Conservation (phyloP, 768 basidiomycete species). For the Kwoniella newhampshirensis region DNA sequence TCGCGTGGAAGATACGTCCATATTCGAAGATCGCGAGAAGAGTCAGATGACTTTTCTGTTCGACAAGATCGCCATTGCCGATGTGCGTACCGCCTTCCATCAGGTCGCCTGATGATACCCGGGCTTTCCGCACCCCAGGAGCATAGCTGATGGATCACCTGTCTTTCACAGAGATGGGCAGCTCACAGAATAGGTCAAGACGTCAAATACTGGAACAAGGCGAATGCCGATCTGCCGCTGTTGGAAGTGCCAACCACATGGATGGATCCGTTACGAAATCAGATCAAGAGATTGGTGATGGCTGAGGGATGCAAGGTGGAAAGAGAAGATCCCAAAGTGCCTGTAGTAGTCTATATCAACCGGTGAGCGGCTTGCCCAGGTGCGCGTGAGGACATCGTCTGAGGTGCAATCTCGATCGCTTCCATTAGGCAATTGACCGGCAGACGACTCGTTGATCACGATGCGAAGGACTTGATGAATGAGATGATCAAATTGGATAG, state of each 20-base stretch:
- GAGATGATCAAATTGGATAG: slow-evolving; percentile 20
- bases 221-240: slow-evolving; percentile 19
- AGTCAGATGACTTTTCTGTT: slow-evolving; percentile 22
- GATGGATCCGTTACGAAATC: slow-evolving; percentile 24
- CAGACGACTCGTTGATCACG: slow-evolving; percentile 18
- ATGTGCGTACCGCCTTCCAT: slow-evolving; percentile 10
- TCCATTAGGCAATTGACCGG: slow-evolving; percentile 18
- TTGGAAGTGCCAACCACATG: slow-evolving; percentile 11
- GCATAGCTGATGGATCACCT: no score
- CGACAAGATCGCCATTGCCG: slow-evolving; percentile 23
- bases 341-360: slow-evolving; percentile 27
- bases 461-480: slow-evolving; percentile 10
- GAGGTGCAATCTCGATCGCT: no score
- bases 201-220: slow-evolving; percentile 27
- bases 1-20: slow-evolving; percentile 21
- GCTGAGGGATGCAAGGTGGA: slow-evolving; percentile 9
- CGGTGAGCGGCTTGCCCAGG: slow-evolving; percentile 17
- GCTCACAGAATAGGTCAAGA: slow-evolving; percentile 13
- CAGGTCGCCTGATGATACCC: no score
- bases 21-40: slow-evolving; percentile 18
- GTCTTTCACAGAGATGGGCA: slow-evolving; percentile 24
- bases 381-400: background rate
- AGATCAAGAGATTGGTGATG: slow-evolving; percentile 12
- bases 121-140: no score
- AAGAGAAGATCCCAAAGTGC: slow-evolving; percentile 8